Conservation (phyloP, 2,329 filamentous ascomycete species). For the Pseudonectria buxi region DNA sequence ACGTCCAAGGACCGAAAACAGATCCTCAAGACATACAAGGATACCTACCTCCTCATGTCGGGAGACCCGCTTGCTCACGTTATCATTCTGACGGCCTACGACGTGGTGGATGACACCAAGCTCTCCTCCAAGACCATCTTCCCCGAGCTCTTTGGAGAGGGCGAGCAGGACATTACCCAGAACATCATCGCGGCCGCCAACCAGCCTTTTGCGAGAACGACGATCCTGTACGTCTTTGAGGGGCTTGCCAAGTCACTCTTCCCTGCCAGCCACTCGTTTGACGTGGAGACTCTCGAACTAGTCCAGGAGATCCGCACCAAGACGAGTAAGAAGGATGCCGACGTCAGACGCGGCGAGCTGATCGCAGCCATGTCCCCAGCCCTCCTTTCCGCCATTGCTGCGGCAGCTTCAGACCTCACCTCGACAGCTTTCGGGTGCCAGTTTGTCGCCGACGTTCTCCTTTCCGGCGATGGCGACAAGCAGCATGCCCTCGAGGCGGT, state of each 20-base stretch:
- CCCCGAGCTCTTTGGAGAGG: conserved; percentile 73
- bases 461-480: conserved; percentile 71
- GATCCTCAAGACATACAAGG: conserved; percentile 83
- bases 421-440: conserved; percentile 79
- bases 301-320: conserved; percentile 70
- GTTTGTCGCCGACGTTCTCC: conserved; percentile 74
- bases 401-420: conserved; percentile 61
- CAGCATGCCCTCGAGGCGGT: conserved; percentile 64
- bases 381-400: conserved; percentile 66
- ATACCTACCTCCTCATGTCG: conserved; percentile 79
- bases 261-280: conserved; percentile 54
- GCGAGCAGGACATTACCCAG: conserved; percentile 53
- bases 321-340: conserved; percentile 89
- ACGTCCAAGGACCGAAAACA: conserved; percentile 88
- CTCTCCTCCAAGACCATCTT: conserved; percentile 80
- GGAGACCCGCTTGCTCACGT: conserved; percentile 71
- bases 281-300: conserved; percentile 67
- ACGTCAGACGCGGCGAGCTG: conserved; percentile 68
- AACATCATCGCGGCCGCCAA: conserved; percentile 59
- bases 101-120: conserved; percentile 92
- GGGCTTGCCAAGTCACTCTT: conserved; percentile 56
- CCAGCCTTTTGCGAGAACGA: conserved; percentile 56
- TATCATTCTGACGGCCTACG: conserved; percentile 78
- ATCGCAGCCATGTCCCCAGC: conserved; percentile 66
- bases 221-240: conserved; percentile 78